Evolutionary conservation across 2,329 filamentous ascomycete genomes (phyloP).

Genomic region (Diaporthe amygdali): DNA sequence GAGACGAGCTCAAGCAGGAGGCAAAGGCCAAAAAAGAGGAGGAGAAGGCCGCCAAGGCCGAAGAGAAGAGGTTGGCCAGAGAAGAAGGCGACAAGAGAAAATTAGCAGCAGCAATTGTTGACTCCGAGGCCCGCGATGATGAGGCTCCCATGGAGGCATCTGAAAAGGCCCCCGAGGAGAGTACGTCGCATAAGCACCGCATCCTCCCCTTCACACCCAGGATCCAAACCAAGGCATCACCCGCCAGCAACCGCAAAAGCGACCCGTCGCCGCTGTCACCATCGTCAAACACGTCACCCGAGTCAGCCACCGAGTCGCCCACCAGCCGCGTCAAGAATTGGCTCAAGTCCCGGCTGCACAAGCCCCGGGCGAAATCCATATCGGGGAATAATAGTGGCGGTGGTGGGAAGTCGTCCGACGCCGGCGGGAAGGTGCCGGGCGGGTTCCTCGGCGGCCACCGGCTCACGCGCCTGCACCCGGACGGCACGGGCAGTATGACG

Average conservation of each 20-base stretch:
- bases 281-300: slow-evolving; percentile 17
- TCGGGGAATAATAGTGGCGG: slow-evolving; percentile 19
- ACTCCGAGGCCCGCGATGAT: background rate
- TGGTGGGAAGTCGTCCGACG: slow-evolving; percentile 13
- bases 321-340: slow-evolving; percentile 44
- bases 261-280: slow-evolving; percentile 22
- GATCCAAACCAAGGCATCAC: slow-evolving; percentile 24
- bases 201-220: slow-evolving; percentile 24
- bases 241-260: slow-evolving; percentile 9
- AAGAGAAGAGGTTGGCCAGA: slow-evolving; percentile 50
- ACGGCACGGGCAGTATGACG: slow-evolving; percentile 39
- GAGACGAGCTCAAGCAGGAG: slow-evolving; percentile 68
- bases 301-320: slow-evolving; percentile 29
- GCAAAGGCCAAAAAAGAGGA: slow-evolving; percentile 54
- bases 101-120: background rate
- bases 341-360: slow-evolving; percentile 48
- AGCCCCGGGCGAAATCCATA: slow-evolving; percentile 36
- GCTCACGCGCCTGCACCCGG: slow-evolving; percentile 31
- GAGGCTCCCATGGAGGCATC: background rate
- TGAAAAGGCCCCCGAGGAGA: slow-evolving; percentile 31
- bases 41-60: slow-evolving; percentile 50
- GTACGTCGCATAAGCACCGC: slow-evolving; percentile 1
- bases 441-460: slow-evolving; percentile 50
- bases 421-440: background rate
- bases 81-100: slow-evolving; percentile 53